phyloP scores from a whole-genome alignment of 1,139 yeast genomes.

The Pichia norvegensis region DNA sequence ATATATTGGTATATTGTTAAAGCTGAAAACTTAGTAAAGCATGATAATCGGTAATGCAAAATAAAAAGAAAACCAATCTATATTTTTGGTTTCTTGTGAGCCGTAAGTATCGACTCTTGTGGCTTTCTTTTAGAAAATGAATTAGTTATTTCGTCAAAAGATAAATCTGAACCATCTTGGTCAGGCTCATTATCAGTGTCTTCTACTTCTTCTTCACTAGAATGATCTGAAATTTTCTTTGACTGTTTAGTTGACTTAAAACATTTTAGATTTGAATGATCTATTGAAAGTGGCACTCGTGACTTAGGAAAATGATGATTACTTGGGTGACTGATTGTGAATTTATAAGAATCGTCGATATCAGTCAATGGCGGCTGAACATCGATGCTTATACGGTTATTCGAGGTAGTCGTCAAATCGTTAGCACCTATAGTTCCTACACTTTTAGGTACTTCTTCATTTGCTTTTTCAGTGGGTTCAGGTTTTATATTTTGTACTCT shows the following conservation, averaged over 20 bases:
- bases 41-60: not conserved
- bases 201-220: not conserved
- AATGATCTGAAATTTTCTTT: not conserved
- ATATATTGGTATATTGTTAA: not conserved
- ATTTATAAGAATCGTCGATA: conserved; percentile 17
- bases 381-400: not conserved
- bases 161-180: not conserved
- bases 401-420: too few species aligned
- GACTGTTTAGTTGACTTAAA: not conserved
- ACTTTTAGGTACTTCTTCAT: not conserved
- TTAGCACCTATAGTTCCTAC: not conserved
- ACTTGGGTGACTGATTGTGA: conserved; percentile 12
- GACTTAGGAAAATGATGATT: conserved; percentile 12
- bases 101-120: not conserved
- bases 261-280: conserved; percentile 7
- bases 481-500: not conserved
- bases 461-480: too few species aligned
- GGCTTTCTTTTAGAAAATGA: conserved; percentile 7
- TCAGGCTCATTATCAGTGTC: not conserved
- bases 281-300: conserved; percentile 11
- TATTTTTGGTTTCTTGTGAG: conserved; percentile 7
- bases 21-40: not conserved
- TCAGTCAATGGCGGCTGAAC: not conserved
- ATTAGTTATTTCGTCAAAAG: not conserved
- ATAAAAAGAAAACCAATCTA: not conserved